Base-by-base conservation (phyloP, 2,329 filamentous ascomycete species). In the Xylaria sp. region DNA sequence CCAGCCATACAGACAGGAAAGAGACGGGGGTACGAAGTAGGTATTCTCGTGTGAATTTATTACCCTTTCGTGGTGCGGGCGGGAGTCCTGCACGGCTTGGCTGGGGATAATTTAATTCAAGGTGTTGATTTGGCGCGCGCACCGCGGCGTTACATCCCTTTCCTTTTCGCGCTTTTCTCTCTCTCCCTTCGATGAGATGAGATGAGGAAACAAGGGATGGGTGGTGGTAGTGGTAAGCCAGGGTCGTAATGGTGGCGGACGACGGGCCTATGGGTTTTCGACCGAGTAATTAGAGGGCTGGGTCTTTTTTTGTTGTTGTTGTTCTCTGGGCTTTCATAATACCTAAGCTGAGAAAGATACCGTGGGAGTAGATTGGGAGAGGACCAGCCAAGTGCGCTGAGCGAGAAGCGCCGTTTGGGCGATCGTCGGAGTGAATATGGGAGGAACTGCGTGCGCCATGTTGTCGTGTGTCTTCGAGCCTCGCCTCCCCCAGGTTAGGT, bases 61-160 rank as follows among this genome's bases (percentile, higher is more conserved):
- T 16, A 16, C 16, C 16, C 16, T 16, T 16, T 16, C 16, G 16
- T 16, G 16, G 16, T 16, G 16, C 16, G 16, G 16, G 16, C 16
- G 16, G 16, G 16, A 16, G 57, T 51, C 19, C 49, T 51, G 49
- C 49, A 51, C 49, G 42, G 30, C 52, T 55, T 62, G 62, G 59
- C 55, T 42, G 53, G 59, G 65, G 63, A 66, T 64, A 65, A 63
- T 59, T 65, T 65, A 67, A 57, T 59, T 18, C 7, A 47, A 47
- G 7, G 7, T n/a, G 16, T 30, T 13, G 7, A 11, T 11, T 10
- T 23, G 48, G 63, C 61, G 59, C 58, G 57, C 58, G 47, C 58
- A 58, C 61, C 63, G 57, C 59, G 58, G 62, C 23, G 60, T 60
- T 64, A 59, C 62, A 64, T 59, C 52, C 55, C 58, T 44, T 58